Evolutionary conservation across 768 basidiomycete genomes (phyloP).

Genomic region (Collybia sordida): DNA sequence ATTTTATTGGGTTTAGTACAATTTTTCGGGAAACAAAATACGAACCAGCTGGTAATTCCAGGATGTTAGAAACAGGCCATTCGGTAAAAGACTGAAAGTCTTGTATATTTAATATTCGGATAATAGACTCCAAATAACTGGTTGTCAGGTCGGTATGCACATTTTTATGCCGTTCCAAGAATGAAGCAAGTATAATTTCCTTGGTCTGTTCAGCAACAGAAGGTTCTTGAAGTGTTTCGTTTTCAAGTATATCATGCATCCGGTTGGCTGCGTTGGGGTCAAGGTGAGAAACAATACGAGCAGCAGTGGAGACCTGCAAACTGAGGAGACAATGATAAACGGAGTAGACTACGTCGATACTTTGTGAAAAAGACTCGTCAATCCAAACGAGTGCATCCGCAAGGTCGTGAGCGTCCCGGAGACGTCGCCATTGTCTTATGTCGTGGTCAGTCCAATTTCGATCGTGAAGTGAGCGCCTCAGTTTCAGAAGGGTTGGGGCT

Average conservation of each 20-base stretch:
- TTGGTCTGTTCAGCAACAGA: background rate
- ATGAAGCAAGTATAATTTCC: conserved; percentile 27
- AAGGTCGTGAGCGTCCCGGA: conserved; percentile 25
- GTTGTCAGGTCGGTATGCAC: conserved; percentile 20
- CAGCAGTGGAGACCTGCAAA: conserved; percentile 20
- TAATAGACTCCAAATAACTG: conserved; percentile 25
- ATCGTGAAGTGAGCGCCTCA: conserved; percentile 11
- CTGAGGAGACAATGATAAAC: conserved; percentile 24
- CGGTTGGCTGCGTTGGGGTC: conserved; percentile 9
- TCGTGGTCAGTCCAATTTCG: conserved; percentile 28
- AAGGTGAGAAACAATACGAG: conserved; percentile 20
- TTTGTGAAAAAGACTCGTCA: conserved; percentile 25
- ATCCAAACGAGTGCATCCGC: conserved; percentile 27
- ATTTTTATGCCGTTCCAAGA: conserved; percentile 26
- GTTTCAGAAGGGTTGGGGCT: background rate
- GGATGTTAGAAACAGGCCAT: conserved; percentile 22
- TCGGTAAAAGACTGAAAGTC: conserved; percentile 30
- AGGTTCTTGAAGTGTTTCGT: background rate
- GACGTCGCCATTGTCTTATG: conserved; percentile 26
- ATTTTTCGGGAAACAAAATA: conserved; percentile 5
- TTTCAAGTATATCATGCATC: background rate
- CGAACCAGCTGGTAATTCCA: conserved; percentile 24
- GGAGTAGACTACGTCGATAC: conserved; percentile 25
- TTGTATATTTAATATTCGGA: conserved; percentile 29
- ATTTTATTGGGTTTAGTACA: conserved; percentile 3